Evolutionary conservation across 2,329 filamentous ascomycete species (phyloP), one percentile per base, ranked within the genome.

Genomic region (Colletotrichum cordylinicola): DNA sequence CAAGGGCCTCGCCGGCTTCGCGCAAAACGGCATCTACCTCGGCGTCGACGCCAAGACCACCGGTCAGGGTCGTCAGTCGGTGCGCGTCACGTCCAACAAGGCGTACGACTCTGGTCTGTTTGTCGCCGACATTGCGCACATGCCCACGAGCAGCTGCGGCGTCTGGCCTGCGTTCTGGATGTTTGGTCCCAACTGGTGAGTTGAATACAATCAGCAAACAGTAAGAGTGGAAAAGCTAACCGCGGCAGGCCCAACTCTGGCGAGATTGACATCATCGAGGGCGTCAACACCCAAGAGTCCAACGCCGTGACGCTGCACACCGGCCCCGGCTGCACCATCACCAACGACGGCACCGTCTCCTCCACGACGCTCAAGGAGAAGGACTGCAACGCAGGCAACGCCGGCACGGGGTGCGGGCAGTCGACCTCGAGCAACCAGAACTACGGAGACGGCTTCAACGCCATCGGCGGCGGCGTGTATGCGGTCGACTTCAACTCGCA

Each of bases 221-320:
- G 13, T 2, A 4, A 24, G 18, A 68, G 35, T 18, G 16, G 37
- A 58, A 37, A 27, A 5, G n/a, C 43, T 31, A 29, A 76, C 52
- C n/a, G 9, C 4, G 2, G 18, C 39, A 76, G 74, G 74, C 94
- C 94, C 2, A 82, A 82, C 56, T 86, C 87, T 9, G 94, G 94
- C 62, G 94, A 96, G 85, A 94, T 96, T 80, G 94, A 96, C 82
- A 94, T 96, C 80, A 91, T 96, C 79, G 94, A 96, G 85, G 94
- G 94, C 48, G 93, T 95, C 79, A 94, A 95, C 85, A 85, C 87
- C 27, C 89, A 92, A 77, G 82, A 85, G 4, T 84, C 87, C 74
- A 91, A 94, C 82, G 84, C 88, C 61, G 88, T 95, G 84, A 93
- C 94, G 39, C 88, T 97, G 18, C 93, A 95, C 86, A 95, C 94